A percentile compares a stretch with the other conserved stretches of the same genome.
Conservation (phyloP, 495 filamentous ascomycete genomes). For the Aspergillus diversus region DNA sequence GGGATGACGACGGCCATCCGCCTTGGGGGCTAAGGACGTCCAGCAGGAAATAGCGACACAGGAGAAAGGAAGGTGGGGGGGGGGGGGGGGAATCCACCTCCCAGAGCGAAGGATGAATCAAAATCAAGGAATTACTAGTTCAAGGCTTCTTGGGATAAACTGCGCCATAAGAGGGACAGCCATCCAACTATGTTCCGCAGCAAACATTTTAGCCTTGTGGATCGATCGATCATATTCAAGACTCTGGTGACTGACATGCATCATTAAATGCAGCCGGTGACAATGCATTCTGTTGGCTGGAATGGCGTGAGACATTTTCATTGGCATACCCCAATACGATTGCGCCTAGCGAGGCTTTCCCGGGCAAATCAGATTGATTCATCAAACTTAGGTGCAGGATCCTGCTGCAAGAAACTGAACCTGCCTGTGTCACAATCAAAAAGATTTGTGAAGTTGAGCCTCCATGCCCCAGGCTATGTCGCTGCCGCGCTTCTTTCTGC, state of each 20-base stretch:
- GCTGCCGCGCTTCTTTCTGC: neutral
- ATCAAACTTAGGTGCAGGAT: neutral
- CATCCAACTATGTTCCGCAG: neutral
- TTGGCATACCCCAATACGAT: neutral
- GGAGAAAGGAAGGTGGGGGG: neutral
- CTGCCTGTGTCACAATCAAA: neutral
- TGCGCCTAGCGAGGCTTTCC: neutral
- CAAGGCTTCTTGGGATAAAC: neutral
- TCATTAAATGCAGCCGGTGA: neutral
- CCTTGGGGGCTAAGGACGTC: neutral
- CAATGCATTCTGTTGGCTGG: neutral
- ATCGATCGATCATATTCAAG: neutral
- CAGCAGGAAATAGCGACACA: neutral
- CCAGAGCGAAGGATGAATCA: neutral
- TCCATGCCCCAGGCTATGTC: neutral
- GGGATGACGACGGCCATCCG: neutral
- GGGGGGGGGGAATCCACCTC: too few relatives aligned
- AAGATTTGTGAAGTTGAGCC: slow-evolving; percentile 7
- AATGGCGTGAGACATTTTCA: neutral
- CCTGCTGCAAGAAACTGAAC: neutral
- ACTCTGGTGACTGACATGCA: slow-evolving; percentile 7
- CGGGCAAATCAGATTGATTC: slow-evolving; percentile 5
- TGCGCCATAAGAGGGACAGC: neutral
- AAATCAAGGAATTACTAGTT: neutral
- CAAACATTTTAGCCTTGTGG: slow-evolving; percentile 3